Conservation (phyloP, 1,284 basidiomycete species). For the Neolentinus lepideus region DNA sequence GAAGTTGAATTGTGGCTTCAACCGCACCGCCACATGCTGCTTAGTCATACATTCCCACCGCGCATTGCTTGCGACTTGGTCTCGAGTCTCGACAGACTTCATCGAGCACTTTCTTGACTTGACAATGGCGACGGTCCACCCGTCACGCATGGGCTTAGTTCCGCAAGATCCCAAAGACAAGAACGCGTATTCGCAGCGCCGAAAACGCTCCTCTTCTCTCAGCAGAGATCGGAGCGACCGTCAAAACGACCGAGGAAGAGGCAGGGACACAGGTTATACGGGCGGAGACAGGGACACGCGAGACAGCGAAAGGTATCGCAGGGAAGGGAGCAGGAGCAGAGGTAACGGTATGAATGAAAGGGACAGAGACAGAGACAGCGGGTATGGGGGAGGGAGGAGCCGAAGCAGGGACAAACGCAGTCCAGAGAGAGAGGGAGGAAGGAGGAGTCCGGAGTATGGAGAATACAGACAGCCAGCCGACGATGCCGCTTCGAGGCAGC, state of each 20-base stretch:
- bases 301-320: constrained; percentile 10
- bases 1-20: too few relatives aligned
- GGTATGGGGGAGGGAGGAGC: constrained; percentile 3
- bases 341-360: constrained; percentile 16
- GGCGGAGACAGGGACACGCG: constrained; percentile 13
- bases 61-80: too few relatives aligned
- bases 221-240: constrained; percentile 11
- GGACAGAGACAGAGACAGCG: background rate
- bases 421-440: constrained; percentile 6
- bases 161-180: constrained; percentile 28
- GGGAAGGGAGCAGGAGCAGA: constrained; percentile 12
- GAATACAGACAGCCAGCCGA: constrained; percentile 32
- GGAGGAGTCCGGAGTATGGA: constrained; percentile 35
- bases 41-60: too few relatives aligned
- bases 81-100: background rate
- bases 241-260: constrained; percentile 8
- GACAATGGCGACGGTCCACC: constrained; percentile 56
- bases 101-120: background rate
- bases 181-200: constrained; percentile 9
- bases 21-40: too few relatives aligned
- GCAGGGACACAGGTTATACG: constrained; percentile 9
- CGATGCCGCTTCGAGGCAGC: constrained; percentile 35
- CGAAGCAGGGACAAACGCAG: background rate
- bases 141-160: constrained; percentile 52
- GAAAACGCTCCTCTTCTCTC: constrained; percentile 22